Evolutionary conservation across 2,329 filamentous ascomycete genomes (phyloP).

Genomic region (Penicillium vulpinum): DNA sequence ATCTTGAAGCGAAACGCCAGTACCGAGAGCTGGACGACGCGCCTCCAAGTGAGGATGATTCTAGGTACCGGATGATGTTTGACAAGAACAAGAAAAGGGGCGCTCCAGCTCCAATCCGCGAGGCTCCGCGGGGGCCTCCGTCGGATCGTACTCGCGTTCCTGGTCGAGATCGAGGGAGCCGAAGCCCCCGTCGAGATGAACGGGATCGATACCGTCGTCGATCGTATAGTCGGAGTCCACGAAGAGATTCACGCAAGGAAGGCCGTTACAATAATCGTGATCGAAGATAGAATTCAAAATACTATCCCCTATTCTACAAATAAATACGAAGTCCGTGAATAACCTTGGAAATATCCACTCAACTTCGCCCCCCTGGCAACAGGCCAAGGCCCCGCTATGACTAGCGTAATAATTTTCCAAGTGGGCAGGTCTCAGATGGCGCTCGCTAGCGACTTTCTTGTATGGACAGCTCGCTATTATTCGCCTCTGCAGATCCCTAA

Average conservation of each 20-base stretch:
- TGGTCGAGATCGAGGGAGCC: slow-evolving; percentile 33
- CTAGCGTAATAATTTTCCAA: slow-evolving; percentile 2
- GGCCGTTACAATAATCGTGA: slow-evolving; percentile 34
- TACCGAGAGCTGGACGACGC: slow-evolving; percentile 69
- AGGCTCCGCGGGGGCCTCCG: slow-evolving; percentile 18
- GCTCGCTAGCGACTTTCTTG: slow-evolving; percentile 6
- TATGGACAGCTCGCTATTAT: slow-evolving; percentile 14
- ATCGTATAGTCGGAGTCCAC: slow-evolving; percentile 34
- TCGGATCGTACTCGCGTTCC: slow-evolving; percentile 47
- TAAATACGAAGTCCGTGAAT: background rate
- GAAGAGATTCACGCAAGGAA: slow-evolving; percentile 23
- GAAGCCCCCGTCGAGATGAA: slow-evolving; percentile 28
- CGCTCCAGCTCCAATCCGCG: slow-evolving; percentile 13
- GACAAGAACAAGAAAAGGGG: slow-evolving; percentile 51
- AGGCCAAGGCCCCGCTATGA: slow-evolving; percentile 13
- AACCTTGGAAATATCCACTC: background rate
- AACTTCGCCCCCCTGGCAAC: background rate
- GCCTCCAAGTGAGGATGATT: slow-evolving; percentile 47
- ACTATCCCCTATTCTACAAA: background rate
- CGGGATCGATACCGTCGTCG: slow-evolving; percentile 42
- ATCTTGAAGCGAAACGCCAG: slow-evolving; percentile 85
- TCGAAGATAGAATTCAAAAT: slow-evolving; percentile 20
- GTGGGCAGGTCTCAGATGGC: slow-evolving; percentile 23
- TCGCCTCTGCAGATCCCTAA: slow-evolving; percentile 14
- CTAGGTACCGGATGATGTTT: slow-evolving; percentile 77